These are phyloP conservation scores for Aethionema arabicum DNA, from an alignment of 345 rosid species.

Conservation along the genomic window DNA sequence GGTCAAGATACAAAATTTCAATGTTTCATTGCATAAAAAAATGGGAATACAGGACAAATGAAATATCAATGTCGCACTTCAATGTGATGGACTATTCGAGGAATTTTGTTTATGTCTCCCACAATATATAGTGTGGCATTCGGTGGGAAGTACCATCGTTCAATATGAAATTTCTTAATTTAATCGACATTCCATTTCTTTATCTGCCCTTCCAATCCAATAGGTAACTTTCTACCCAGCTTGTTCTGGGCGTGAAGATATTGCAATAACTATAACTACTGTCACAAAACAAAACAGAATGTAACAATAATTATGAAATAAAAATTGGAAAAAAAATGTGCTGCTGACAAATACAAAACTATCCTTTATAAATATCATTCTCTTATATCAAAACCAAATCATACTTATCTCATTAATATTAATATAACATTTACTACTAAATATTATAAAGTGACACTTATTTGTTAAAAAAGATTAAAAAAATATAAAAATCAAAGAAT, in stretches of 20 bases:
- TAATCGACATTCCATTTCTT: slow-evolving; percentile 99
- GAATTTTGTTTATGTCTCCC: slow-evolving; percentile 78
- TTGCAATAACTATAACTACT: slow-evolving; percentile 85
- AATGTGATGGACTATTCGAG: slow-evolving; percentile 66
- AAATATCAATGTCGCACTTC: slow-evolving; percentile 60
- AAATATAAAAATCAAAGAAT: too few species aligned
- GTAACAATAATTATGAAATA: slow-evolving; percentile 12
- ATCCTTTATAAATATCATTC: slow-evolving; percentile 47
- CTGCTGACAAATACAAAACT: slow-evolving; percentile 30
- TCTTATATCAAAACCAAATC: too few species aligned
- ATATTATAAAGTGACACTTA: too few species aligned
- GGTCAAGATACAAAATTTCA: slow-evolving; percentile 23
- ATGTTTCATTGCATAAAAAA: not conserved
- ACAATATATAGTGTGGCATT: slow-evolving; percentile 96
- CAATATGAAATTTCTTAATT: slow-evolving; percentile 97
- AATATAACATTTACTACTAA: too few species aligned
- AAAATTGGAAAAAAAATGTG: slow-evolving; percentile 17
- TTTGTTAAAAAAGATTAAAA: too few species aligned
- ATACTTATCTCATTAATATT: too few species aligned
- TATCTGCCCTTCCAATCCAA: slow-evolving; percentile 97
- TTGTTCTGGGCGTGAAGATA: slow-evolving; percentile 98
- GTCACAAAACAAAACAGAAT: slow-evolving; percentile 32
- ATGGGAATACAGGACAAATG: slow-evolving; percentile 15
- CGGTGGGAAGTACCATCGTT: slow-evolving; percentile 98
- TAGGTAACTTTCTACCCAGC: slow-evolving; percentile 95